phyloP scores from a whole-genome alignment of 768 basidiomycete species.

The Gelatoporia subvermispora region DNA sequence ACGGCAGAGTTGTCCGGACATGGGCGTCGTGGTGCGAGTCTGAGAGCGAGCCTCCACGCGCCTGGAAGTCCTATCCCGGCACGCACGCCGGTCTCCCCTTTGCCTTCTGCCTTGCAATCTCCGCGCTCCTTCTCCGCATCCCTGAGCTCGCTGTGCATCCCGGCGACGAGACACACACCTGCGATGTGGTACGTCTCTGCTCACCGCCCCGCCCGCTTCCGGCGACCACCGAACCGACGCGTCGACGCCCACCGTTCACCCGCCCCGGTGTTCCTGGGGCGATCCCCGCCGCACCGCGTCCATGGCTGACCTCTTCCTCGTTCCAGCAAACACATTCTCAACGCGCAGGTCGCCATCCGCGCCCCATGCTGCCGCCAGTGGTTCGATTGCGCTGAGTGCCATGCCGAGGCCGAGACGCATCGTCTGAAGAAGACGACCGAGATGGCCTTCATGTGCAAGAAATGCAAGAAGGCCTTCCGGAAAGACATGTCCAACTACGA shows the following conservation, averaged over 20 bases:
- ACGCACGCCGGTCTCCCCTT: no score
- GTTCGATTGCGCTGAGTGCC: constrained; percentile 97
- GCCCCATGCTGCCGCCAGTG: constrained; percentile 97
- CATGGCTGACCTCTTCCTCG: background rate
- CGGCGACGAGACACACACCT: background rate
- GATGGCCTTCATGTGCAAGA: constrained; percentile 82
- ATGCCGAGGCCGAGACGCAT: constrained; percentile 80
- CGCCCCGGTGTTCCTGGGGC: no score
- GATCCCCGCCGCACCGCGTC: no score
- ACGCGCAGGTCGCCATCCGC: constrained; percentile 93
- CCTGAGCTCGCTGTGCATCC: background rate
- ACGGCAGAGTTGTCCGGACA: no score
- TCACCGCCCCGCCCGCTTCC: background rate
- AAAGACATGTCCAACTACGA: constrained; percentile 93
- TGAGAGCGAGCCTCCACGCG: no score
- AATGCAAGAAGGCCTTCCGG: constrained; percentile 92
- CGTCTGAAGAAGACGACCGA: constrained; percentile 69
- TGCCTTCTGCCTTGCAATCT: no score
- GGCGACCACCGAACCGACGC: background rate
- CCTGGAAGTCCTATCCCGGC: no score
- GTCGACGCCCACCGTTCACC: no score
- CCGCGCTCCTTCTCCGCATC: no score
- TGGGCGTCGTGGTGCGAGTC: no score
- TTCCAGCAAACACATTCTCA: constrained; percentile 88
- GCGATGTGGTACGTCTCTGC: constrained; percentile 3